Evolutionary conservation across 2,329 filamentous ascomycete genomes (phyloP), one percentile per base, ranked within the genome.

Genomic region (Botrytis aclada): DNA sequence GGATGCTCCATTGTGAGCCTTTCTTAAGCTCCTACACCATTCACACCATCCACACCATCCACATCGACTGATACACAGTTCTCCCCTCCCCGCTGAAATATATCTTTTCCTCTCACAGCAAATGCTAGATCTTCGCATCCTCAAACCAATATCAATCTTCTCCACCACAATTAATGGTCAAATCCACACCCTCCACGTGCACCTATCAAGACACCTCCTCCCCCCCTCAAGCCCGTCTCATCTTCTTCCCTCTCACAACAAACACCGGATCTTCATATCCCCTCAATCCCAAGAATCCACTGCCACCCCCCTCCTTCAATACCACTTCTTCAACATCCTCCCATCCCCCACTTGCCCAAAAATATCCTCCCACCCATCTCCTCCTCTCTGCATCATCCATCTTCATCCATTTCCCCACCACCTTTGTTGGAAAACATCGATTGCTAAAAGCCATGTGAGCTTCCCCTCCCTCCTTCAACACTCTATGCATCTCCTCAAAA

Each of bases 361-460:
- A 79, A 76, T 85, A 88, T 73, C 87, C 85, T 14, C 84, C 85
- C 22, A 88, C 84, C 82, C 87, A 85, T 72, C 81, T 75, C 75
- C 87, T 76, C 66, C 84, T 81, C 75, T 85, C 82, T 65, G 82
- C 81, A 74, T 86, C 85, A 69, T 79, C 76, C 41, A 85, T 78
- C 70, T 80, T 77, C 77, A 86, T 78, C 86, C 86, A 88, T 29
- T 83, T 79, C 37, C 79, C 80, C 9, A 87, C 82, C 2, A 83
- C 86, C 75, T 88, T 88, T 1, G 84, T 86, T 0, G 85, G 85
- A 75, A 88, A 88, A 76, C 85, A 87, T 4, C 86, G 82, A 77
- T 87, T 86, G 41, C 83, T 85, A 58, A 88, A 83, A 0, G 83
- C 82, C 64, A 88, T 77, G 80, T 88, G 86, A n/a, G 87, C 82